Conservation (phyloP, 1,284 basidiomycete genomes). For the Tilletiopsis washingtonensis region DNA sequence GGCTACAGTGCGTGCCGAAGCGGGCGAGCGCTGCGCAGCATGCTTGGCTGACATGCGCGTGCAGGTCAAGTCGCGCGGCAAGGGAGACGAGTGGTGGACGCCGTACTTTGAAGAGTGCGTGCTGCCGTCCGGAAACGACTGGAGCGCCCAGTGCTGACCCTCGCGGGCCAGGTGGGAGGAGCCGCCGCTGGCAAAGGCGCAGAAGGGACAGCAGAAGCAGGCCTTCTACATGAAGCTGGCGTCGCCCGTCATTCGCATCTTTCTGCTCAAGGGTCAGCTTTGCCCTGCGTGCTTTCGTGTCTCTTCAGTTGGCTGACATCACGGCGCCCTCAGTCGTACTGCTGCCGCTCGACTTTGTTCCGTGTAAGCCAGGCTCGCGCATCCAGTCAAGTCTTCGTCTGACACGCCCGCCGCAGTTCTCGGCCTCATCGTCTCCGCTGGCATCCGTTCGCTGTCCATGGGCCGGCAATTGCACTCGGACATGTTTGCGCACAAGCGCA, state of each 20-base stretch:
- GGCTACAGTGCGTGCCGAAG: conserved; percentile 15
- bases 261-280: conserved; percentile 30
- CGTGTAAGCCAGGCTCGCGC: conserved; percentile 10
- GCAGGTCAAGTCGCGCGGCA: conserved; percentile 32
- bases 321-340: conserved; percentile 18
- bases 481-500: conserved; percentile 40
- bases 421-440: conserved; percentile 24
- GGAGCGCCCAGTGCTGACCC: too few species aligned
- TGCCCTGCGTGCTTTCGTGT: neutral
- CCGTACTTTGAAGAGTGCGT: conserved; percentile 43
- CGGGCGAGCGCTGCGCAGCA: neutral
- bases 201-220: conserved; percentile 30
- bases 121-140: too few species aligned
- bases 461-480: conserved; percentile 21
- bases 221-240: conserved; percentile 28
- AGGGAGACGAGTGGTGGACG: conserved; percentile 40
- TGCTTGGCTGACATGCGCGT: neutral
- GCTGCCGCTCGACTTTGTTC: conserved; percentile 38
- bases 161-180: too few species aligned
- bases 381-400: neutral
- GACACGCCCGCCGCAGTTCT: conserved; percentile 14
- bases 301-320: neutral
- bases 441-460: conserved; percentile 25
- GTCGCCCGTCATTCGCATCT: conserved; percentile 20
- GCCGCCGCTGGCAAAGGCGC: conserved; percentile 32